A percentile compares a stretch with the other conserved stretches of the same genome.
These are phyloP conservation scores for Debaryomyces nepalensis DNA, from an alignment of 1,139 yeast species.

Conservation along the genomic window DNA sequence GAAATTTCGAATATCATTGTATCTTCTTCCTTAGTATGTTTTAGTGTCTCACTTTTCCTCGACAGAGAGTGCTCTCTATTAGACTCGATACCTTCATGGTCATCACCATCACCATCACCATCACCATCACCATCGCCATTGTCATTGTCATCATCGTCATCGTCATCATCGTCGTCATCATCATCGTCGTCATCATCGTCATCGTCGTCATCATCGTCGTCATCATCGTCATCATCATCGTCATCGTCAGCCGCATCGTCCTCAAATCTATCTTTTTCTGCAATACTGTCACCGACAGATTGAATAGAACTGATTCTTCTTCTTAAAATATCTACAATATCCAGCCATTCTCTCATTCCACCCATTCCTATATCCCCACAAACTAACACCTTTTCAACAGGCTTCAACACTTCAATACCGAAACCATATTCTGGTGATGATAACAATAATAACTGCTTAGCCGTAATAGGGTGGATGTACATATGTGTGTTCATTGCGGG, in stretches of 20 bases:
- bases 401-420: slow-evolving; percentile 78
- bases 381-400: slow-evolving; percentile 90
- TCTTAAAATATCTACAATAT: slow-evolving; percentile 79
- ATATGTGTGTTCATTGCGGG: slow-evolving; percentile 98
- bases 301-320: slow-evolving; percentile 49
- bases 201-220: slow-evolving; percentile 37
- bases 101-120: slow-evolving; percentile 12
- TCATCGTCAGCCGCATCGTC: slow-evolving; percentile 36
- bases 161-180: slow-evolving; percentile 39
- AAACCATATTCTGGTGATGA: slow-evolving; percentile 46
- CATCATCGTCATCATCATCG: slow-evolving; percentile 32
- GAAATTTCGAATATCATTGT: slow-evolving; percentile 45
- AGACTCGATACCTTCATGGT: slow-evolving; percentile 6
- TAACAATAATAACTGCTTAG: slow-evolving; percentile 71
- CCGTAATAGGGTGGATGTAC: slow-evolving; percentile 93
- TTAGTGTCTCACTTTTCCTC: slow-evolving; percentile 8
- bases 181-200: slow-evolving; percentile 31
- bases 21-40: slow-evolving; percentile 18
- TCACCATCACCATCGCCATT: neutral
- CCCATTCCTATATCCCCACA: slow-evolving; percentile 99
- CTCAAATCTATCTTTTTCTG: slow-evolving; percentile 40
- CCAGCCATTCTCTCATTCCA: slow-evolving; percentile 98
- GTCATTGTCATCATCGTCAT: slow-evolving; percentile 13
- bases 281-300: slow-evolving; percentile 43
- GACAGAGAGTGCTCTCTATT: neutral